Conservation (phyloP, 192 early-diverging fungal genomes). For the Coemansia sp. region DNA sequence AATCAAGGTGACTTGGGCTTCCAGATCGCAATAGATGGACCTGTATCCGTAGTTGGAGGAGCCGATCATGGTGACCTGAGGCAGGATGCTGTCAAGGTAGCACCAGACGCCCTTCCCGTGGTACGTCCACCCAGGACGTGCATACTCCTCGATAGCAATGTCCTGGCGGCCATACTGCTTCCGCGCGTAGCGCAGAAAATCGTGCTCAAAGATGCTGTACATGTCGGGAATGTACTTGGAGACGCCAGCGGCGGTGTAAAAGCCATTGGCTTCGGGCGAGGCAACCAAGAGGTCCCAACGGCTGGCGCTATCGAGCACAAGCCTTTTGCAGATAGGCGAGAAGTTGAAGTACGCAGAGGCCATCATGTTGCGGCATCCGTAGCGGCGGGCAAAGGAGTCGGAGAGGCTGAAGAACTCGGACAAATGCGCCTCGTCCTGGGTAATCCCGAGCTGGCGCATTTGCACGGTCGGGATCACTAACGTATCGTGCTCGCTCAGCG, state of each 20-base stretch:
- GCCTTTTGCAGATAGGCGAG: constrained; percentile 64
- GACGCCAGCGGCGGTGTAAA: constrained; percentile 81
- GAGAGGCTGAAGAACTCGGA: constrained; percentile 64
- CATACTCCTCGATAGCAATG: constrained; percentile 79
- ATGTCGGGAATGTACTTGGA: constrained; percentile 87
- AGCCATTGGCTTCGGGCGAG: constrained; percentile 94
- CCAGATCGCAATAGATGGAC: constrained; percentile 89
- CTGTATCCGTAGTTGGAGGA: constrained; percentile 94
- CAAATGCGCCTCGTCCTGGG: constrained; percentile 76
- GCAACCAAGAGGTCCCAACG: constrained; percentile 77
- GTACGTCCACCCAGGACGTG: constrained; percentile 85
- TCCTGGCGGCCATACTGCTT: constrained; percentile 30
- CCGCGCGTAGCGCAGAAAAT: constrained; percentile 63
- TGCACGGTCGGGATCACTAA: constrained; percentile 82
- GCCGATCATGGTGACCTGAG: constrained; percentile 82
- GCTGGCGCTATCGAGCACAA: constrained; percentile 63
- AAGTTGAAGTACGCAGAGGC: constrained; percentile 97
- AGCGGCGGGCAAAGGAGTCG: constrained; percentile 29
- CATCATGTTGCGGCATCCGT: constrained; percentile 67
- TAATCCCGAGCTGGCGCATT: constrained; percentile 77
- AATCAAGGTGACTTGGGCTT: constrained; percentile 80
- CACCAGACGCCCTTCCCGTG: constrained; percentile 95
- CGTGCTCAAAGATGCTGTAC: constrained; percentile 83
- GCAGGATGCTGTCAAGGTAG: constrained; percentile 60
- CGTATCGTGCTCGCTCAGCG: constrained; percentile 59